Evolutionary conservation across 2,329 filamentous ascomycete species (phyloP), one percentile per base, ranked within the genome.

Genomic region (Fusarium nurragi): DNA sequence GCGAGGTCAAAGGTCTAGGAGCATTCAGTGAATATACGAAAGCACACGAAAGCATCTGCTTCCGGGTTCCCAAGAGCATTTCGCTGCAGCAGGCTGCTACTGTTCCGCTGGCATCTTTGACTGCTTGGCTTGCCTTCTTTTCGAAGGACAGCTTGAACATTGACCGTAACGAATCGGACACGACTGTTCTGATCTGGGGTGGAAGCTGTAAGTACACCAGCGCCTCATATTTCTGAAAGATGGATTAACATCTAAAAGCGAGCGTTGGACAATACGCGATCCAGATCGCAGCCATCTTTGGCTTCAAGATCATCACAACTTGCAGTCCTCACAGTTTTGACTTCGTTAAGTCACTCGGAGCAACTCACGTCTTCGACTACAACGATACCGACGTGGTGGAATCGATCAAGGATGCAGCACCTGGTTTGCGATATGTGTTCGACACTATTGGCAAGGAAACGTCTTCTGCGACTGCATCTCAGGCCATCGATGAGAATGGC

Each of bases 361-460:
- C 77, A 10, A 64, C 63, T 6, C 59, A 77, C 43, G 76, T 69
- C 48, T 79, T 80, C 47, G 76, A 83, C 57, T 81, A 83, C 52
- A 75, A 72, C 11, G 75, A 79, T 46, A 52, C 65, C 2, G 40
- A 76, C 1, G 77, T 80, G 4, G 71, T 76, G 12, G 66, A 75
- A 5, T 73, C 74, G 18, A 78, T 82, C 61, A 68, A 64, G 14
- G 53, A 69, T 1, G 69, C 65, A 6, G 74, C 73, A 4, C 77
- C 76, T 2, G 60, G 68, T 1, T 66, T 81, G 4, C 53, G 67
- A 11, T 76, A 79, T 45, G 75, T 75, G 30, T 79, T 82, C 46
- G 79, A 82, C 50, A 79, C 76, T 0, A 79, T 82, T 45, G 80
- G 80, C n/a, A 74, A 73, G 40, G 39, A 65, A 6, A 69, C 66